Conservation (phyloP, 2,329 filamentous ascomycete genomes). For the Pseudocercospora crystallina region DNA sequence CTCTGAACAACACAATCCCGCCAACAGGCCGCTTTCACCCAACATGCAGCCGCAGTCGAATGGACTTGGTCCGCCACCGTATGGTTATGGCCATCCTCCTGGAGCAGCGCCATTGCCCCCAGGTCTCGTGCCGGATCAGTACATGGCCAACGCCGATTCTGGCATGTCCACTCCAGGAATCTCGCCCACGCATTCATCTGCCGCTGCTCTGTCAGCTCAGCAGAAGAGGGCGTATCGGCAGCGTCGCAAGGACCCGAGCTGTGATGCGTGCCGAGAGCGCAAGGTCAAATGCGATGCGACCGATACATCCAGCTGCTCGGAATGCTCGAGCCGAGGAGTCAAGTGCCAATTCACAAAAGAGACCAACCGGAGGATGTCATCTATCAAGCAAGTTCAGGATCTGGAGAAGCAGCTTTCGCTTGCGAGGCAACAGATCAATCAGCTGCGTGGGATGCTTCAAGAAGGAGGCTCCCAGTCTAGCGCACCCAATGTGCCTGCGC, state of each 20-base stretch:
- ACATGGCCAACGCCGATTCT: constrained; percentile 27
- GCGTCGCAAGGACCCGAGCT: constrained; percentile 92
- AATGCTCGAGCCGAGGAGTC: constrained; percentile 93
- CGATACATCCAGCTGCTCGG: constrained; percentile 92
- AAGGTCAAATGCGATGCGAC: constrained; percentile 90
- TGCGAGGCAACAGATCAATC: constrained; percentile 75
- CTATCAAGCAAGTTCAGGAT: constrained; percentile 98
- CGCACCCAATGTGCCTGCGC: constrained; percentile 26
- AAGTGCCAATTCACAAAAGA: constrained; percentile 99
- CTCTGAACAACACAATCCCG: constrained; percentile 13
- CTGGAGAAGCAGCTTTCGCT: constrained; percentile 86
- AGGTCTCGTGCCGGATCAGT: constrained; percentile 30
- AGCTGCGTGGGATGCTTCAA: constrained; percentile 64
- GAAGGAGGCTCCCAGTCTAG: constrained; percentile 46
- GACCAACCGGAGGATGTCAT: constrained; percentile 97
- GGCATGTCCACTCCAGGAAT: constrained; percentile 30
- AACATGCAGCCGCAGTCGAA: constrained; percentile 24
- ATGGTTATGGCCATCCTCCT: constrained; percentile 20
- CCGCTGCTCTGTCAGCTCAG: constrained; percentile 59
- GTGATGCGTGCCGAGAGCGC: constrained; percentile 89
- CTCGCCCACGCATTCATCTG: constrained; percentile 34
- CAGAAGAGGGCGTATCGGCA: constrained; percentile 95
- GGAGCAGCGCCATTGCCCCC: constrained; percentile 17
- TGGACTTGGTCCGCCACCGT: constrained; percentile 22
- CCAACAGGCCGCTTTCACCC: constrained; percentile 18